These are phyloP conservation scores for Globisporangium recalcitrans DNA, from an alignment of 352 stramenopile species.

Conservation along the genomic window DNA sequence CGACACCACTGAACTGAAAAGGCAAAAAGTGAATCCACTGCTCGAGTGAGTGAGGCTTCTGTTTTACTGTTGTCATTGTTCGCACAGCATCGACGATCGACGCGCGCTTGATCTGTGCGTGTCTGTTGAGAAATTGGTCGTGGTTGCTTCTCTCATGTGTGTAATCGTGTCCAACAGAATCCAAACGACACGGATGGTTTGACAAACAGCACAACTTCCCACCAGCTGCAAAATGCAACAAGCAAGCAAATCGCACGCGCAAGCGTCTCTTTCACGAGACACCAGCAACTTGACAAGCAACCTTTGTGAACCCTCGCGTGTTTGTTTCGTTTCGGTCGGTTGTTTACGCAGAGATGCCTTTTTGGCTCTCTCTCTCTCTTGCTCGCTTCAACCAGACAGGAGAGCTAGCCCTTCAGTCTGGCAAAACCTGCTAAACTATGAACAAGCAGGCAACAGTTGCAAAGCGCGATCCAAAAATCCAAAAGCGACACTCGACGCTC, in stretches of 20 bases:
- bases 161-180: too few species aligned
- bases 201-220: background rate
- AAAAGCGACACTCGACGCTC: too few species aligned
- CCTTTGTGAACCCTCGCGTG: background rate
- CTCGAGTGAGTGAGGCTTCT: background rate
- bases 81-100: conserved; percentile 7
- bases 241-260: background rate
- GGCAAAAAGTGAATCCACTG: background rate
- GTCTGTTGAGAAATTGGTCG: background rate
- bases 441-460: too few species aligned
- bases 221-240: background rate
- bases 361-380: too few species aligned
- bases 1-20: conserved; percentile 1
- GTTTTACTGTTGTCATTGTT: conserved; percentile 1
- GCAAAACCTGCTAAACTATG: too few species aligned
- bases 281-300: too few species aligned
- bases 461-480: too few species aligned
- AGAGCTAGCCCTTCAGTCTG: too few species aligned
- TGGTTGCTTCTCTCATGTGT: too few species aligned
- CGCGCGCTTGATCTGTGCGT: background rate
- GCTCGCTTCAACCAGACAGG: too few species aligned
- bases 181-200: background rate
- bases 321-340: background rate
- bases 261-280: too few species aligned
- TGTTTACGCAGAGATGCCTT: too few species aligned